Conservation (phyloP, 1,139 yeast genomes). For the Hansenula lynferdii region DNA sequence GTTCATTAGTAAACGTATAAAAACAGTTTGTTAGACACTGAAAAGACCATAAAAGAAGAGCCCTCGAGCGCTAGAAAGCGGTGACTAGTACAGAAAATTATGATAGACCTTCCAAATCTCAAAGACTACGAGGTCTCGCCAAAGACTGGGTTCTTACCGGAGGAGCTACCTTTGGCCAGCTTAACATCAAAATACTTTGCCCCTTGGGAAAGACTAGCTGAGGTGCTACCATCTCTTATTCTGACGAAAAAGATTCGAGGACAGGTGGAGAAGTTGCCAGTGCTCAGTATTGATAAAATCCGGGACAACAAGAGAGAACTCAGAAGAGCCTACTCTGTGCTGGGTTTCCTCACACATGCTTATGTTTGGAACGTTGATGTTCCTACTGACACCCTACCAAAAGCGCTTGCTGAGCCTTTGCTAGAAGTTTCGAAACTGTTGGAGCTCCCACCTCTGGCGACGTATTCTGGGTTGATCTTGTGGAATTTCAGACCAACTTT, state of each 20-base stretch:
- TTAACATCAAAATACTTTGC: constrained; percentile 59
- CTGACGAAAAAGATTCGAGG: constrained; percentile 58
- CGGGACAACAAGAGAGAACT: constrained; percentile 40
- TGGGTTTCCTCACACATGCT: constrained; percentile 80
- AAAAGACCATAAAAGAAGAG: too few relatives aligned
- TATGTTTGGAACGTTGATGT: constrained; percentile 81
- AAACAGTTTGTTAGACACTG: too few relatives aligned
- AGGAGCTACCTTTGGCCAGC: constrained; percentile 51
- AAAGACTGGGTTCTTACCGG: constrained; percentile 74
- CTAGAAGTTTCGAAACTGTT: constrained; percentile 50
- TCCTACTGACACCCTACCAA: constrained; percentile 66
- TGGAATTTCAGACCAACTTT: constrained; percentile 79
- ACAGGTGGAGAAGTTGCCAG: constrained; percentile 56
- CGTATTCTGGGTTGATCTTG: constrained; percentile 81
- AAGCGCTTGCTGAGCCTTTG: constrained; percentile 67
- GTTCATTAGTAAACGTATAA: too few relatives aligned
- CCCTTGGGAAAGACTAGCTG: constrained; percentile 75
- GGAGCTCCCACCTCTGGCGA: constrained; percentile 80
- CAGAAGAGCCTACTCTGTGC: constrained; percentile 74
- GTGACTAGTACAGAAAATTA: constrained; percentile 14
- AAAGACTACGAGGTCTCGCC: constrained; percentile 69
- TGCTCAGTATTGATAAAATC: constrained; percentile 43
- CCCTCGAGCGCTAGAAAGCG: neutral
- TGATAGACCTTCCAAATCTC: constrained; percentile 38
- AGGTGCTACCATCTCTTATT: constrained; percentile 66